phyloP scores from a whole-genome alignment of 352 stramenopile genomes.

The Elongisporangium undulatum region DNA sequence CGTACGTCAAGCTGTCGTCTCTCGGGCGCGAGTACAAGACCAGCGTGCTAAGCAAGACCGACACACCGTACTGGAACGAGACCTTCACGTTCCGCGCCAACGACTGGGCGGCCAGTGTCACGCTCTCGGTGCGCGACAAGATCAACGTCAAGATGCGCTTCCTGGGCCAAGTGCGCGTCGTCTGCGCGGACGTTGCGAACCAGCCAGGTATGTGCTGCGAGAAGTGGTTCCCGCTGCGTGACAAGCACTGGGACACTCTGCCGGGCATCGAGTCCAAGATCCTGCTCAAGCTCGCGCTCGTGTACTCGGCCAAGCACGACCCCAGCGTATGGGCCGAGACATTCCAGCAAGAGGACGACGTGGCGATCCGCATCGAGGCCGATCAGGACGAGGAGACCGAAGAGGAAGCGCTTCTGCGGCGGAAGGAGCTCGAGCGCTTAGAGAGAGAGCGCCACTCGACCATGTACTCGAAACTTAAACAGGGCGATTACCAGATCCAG shows the following conservation, averaged over 20 bases:
- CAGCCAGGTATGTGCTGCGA: conserved; percentile 55
- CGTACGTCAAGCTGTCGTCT: conserved; percentile 71
- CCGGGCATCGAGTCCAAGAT: conserved; percentile 45
- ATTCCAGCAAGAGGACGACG: conserved; percentile 13
- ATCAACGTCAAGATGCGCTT: conserved; percentile 74
- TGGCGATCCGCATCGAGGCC: conserved; percentile 24
- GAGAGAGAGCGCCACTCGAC: conserved; percentile 43
- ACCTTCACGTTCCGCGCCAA: conserved; percentile 66
- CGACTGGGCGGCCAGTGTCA: conserved; percentile 63
- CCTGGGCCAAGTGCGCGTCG: conserved; percentile 55
- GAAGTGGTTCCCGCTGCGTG: conserved; percentile 49
- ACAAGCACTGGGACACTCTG: conserved; percentile 39
- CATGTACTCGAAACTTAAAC: conserved; percentile 45
- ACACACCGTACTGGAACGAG: conserved; percentile 73
- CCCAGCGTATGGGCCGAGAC: conserved; percentile 17
- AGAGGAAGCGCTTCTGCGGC: conserved; percentile 37
- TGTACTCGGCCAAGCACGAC: conserved; percentile 67
- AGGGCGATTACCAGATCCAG: conserved; percentile 82
- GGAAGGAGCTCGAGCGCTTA: conserved; percentile 40
- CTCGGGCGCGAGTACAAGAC: conserved; percentile 67
- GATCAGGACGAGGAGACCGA: conserved; percentile 81
- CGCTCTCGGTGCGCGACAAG: conserved; percentile 62
- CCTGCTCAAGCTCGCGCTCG: conserved; percentile 63
- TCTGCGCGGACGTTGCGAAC: conserved; percentile 44
- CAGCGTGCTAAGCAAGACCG: conserved; percentile 52